phyloP scores from a whole-genome alignment of 2,329 filamentous ascomycete species.

The Calonectria fujianensis region DNA sequence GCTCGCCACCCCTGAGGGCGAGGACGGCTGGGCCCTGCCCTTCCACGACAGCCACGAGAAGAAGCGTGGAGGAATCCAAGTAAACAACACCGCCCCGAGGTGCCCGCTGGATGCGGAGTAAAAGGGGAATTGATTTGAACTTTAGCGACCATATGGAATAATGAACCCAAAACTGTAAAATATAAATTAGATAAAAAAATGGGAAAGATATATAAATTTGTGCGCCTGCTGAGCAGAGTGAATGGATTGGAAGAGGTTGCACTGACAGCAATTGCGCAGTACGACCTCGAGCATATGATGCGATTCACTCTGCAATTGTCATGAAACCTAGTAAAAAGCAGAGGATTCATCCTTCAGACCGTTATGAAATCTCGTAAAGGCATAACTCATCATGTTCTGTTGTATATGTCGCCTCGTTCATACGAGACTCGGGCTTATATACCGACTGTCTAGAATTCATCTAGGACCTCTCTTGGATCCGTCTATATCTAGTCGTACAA shows the following conservation, averaged over 20 bases:
- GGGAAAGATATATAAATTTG: conserved; percentile 1
- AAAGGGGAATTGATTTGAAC: conserved; percentile 70
- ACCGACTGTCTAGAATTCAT: neutral
- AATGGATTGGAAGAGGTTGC: neutral
- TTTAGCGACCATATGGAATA: conserved; percentile 42
- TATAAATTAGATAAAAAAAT: conserved; percentile 33
- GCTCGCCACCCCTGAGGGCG: conserved; percentile 86
- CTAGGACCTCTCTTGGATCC: neutral
- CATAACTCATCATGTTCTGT: neutral
- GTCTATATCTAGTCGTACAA: conserved; percentile 25
- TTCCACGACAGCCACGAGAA: conserved; percentile 88
- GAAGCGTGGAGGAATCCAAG: conserved; percentile 93
- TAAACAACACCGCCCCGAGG: conserved; percentile 85
- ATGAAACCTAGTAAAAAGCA: neutral
- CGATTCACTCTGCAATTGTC: neutral
- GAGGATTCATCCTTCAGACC: too few relatives aligned
- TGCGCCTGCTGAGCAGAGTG: neutral
- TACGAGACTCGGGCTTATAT: neutral
- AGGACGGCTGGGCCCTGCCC: conserved; percentile 90
- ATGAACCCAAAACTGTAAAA: conserved; percentile 35
- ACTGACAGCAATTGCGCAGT: neutral
- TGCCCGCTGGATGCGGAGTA: conserved; percentile 87
- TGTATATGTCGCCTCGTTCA: neutral
- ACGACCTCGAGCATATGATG: neutral
- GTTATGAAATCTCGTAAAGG: neutral